Evolutionary conservation across 2,329 filamentous ascomycete species (phyloP).

Genomic region (Xylariaceae sp.): DNA sequence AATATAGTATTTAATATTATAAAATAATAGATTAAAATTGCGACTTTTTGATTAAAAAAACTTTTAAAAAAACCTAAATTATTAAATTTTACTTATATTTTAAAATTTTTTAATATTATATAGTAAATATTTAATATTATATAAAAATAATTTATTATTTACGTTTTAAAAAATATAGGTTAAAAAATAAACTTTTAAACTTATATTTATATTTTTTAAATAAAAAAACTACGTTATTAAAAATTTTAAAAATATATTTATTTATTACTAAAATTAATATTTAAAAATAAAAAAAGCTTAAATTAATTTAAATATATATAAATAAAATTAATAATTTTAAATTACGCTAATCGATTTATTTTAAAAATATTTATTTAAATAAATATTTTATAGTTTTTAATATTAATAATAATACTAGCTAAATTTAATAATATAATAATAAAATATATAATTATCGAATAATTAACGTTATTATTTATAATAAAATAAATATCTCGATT

Average conservation of each 20-base stretch:
- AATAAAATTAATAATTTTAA: not conserved
- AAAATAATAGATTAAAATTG: too few relatives aligned
- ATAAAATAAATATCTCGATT: not conserved
- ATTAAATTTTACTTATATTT: not conserved
- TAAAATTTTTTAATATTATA: not conserved
- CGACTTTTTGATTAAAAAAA: too few relatives aligned
- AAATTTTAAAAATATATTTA: not conserved
- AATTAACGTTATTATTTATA: not conserved
- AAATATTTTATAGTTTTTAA: too few relatives aligned
- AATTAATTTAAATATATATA: not conserved
- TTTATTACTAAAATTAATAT: not conserved
- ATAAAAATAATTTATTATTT: not conserved
- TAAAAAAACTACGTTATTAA: not conserved
- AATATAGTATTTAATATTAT: too few relatives aligned
- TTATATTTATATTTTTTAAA: not conserved
- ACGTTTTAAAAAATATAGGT: not conserved
- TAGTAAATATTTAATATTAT: not conserved
- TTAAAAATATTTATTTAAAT: not conserved
- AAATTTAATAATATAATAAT: too few relatives aligned
- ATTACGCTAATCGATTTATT: not conserved
- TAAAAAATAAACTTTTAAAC: too few relatives aligned
- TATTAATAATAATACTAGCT: too few relatives aligned
- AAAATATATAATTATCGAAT: too few relatives aligned
- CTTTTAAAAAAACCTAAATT: too few relatives aligned
- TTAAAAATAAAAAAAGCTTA: not conserved